These are phyloP conservation scores for Phytophthora nicotianae DNA, from an alignment of 352 stramenopile species.

Conservation along the genomic window DNA sequence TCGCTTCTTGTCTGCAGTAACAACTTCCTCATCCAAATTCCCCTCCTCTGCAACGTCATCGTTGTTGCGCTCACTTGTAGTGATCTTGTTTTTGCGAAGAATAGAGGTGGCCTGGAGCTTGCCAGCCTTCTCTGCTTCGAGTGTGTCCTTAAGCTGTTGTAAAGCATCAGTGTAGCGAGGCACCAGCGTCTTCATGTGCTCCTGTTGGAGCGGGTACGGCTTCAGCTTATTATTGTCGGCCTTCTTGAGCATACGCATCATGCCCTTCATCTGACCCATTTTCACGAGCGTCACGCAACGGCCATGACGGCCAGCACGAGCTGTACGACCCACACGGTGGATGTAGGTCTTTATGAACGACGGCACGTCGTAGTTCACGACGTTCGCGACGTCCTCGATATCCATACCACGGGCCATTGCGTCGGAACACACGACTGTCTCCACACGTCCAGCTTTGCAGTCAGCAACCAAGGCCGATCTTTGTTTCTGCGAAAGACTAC, in stretches of 20 bases:
- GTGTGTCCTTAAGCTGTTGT: constrained; percentile 75
- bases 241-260: constrained; percentile 87
- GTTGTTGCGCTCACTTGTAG: constrained; percentile 3
- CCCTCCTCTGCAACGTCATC: constrained; percentile 10
- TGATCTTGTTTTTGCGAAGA: constrained; percentile 31
- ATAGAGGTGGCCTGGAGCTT: constrained; percentile 60
- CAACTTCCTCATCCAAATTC: constrained; percentile 39
- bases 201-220: constrained; percentile 63
- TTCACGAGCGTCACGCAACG: constrained; percentile 84
- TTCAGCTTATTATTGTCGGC: constrained; percentile 77
- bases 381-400: constrained; percentile 90
- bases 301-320: constrained; percentile 78
- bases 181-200: constrained; percentile 84
- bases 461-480: constrained; percentile 75
- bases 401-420: constrained; percentile 94
- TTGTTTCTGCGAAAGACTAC: constrained; percentile 82
- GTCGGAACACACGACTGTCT: constrained; percentile 92
- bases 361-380: constrained; percentile 96
- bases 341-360: constrained; percentile 93
- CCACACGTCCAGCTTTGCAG: constrained; percentile 66
- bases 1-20: constrained; percentile 56
- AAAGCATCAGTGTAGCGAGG: constrained; percentile 73
- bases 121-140: constrained; percentile 78
- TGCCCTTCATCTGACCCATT: constrained; percentile 79
- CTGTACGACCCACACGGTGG: constrained; percentile 84